phyloP scores from a whole-genome alignment of 805 yeast genomes.

The Candida cerambycidarum region DNA sequence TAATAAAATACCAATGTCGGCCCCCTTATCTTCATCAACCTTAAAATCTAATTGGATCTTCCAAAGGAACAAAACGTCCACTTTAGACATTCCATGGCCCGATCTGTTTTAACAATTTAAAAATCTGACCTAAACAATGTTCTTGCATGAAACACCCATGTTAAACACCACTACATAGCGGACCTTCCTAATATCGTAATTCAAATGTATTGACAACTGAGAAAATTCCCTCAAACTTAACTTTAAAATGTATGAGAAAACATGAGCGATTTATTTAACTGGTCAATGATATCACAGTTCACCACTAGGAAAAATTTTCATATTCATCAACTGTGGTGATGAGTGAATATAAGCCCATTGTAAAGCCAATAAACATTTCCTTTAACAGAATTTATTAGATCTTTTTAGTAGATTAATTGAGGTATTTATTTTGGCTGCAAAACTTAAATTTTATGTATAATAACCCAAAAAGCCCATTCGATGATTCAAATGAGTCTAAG shows the following conservation, averaged over 20 bases:
- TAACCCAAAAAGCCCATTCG: not conserved
- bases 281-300: not conserved
- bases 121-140: no score
- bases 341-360: not conserved
- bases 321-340: not conserved
- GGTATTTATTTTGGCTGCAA: not conserved
- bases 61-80: no score
- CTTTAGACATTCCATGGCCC: no score
- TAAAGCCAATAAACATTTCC: not conserved
- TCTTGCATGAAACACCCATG: no score
- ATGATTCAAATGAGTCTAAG: not conserved
- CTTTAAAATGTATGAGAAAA: not conserved
- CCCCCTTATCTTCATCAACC: no score
- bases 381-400: not conserved
- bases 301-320: not conserved
- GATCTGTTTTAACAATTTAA: no score
- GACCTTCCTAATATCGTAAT: no score
- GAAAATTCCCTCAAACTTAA: not conserved
- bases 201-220: not conserved
- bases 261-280: constrained; percentile 4
- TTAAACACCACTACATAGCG: not conserved
- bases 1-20: no score
- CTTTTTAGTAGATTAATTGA: not conserved
- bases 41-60: no score
- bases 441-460: not conserved